Evolutionary conservation across 2,329 filamentous ascomycete genomes (phyloP), one percentile per base, ranked within the genome.

Genomic region (Colletotrichum ledebouriae): DNA sequence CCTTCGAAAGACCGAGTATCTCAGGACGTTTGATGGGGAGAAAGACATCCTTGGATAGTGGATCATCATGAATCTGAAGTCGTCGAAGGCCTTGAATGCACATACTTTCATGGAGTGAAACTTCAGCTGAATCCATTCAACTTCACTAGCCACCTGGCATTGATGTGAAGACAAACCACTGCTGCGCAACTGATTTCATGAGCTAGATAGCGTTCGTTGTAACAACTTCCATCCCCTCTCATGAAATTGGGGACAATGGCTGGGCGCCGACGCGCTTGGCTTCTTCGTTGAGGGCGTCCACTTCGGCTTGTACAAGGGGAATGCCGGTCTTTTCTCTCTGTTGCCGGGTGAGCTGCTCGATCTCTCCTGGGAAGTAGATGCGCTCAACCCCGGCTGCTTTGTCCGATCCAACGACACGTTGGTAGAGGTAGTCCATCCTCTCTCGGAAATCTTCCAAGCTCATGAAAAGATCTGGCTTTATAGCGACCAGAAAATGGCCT

Each of bases 401-500:
- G 2, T 88, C 85, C 0, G 82, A 84, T 0, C 81, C 84, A 0
- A 86, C 82, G 1, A 89, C 85, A 9, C 82, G 77, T 62, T 85
- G 79, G 70, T 89, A 87, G 2, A 89, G 75, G 37, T 85, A 81
- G 59, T 84, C 80, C 83, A 90, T 89, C 9, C 90, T 81, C 59
- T 84, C 83, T 34, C 87, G 87, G 74, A 94, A 94, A 47, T 93
- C 90, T 1, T 91, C 88, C 67, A 91, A 71, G 59, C 83, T 84
- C 85, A 94, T 88, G 70, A 94, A 94, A 20, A 94, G 79, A 73
- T 94, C 91, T 0, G 92, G 91, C 75, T 92, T 92, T 72, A 94
- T 86, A 17, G 87, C 90, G 1, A 93, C 80, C 1, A 94, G 76
- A 70, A 94, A 93, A 75, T 94, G 92, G 0, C 92, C 92, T 0